These are phyloP conservation scores for Cyclotella baltica DNA, from an alignment of 108 stramenopile species.

Conservation along the genomic window DNA sequence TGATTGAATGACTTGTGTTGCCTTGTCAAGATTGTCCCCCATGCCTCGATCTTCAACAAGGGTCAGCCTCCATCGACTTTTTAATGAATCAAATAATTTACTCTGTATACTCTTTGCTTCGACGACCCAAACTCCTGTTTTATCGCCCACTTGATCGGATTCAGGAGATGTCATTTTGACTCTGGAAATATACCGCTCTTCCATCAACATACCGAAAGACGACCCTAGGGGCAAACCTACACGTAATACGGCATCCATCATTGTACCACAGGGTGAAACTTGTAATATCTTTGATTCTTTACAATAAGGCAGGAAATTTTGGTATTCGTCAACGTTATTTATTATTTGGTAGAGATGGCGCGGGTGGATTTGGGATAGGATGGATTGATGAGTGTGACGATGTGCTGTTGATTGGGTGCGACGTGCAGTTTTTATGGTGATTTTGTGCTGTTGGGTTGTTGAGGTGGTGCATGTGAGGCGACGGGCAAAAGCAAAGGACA, in stretches of 20 bases:
- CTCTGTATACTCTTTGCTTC: constrained; percentile 74
- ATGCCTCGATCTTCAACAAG: constrained; percentile 20
- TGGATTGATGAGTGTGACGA: constrained; percentile 37
- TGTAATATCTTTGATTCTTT: constrained; percentile 67
- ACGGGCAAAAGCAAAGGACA: too few species aligned
- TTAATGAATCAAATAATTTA: constrained; percentile 68
- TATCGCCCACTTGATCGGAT: constrained; percentile 4
- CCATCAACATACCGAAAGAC: constrained; percentile 14
- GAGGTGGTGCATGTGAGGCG: too few species aligned
- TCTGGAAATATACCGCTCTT: constrained; percentile 70
- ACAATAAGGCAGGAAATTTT: constrained; percentile 74
- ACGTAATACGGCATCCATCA: constrained; percentile 70
- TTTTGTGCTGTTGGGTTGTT: too few species aligned
- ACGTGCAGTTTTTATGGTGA: too few species aligned
- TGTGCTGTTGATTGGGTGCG: constrained; percentile 24
- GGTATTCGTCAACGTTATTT: constrained; percentile 75
- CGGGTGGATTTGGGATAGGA: constrained; percentile 58
- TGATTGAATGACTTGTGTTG: background rate
- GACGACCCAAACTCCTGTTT: constrained; percentile 49
- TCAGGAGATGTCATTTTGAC: constrained; percentile 49
- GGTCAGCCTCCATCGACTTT: constrained; percentile 69
- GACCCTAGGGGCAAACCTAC: constrained; percentile 61
- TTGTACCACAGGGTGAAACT: constrained; percentile 48
- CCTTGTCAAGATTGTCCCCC: background rate
- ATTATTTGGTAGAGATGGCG: constrained; percentile 75